Conservation (phyloP, 805 yeast genomes). For the fission yeast (Schizosaccharomyces pombe) region DNA sequence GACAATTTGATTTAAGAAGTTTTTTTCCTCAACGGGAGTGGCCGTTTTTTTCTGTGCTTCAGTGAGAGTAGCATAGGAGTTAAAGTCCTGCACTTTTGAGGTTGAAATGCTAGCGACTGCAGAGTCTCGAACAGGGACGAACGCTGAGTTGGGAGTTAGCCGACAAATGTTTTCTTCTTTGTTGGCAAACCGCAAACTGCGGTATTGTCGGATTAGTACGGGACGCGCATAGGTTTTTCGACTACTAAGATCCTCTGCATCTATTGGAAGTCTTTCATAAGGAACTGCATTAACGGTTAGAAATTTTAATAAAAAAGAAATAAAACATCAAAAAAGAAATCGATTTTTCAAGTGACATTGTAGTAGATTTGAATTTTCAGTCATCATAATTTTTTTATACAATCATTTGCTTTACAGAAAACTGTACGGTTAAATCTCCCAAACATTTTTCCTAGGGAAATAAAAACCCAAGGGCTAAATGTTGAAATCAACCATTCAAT, state of each 20-base stretch:
- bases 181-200: not conserved
- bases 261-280: not conserved
- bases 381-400: not conserved
- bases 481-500: no score
- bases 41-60: not conserved
- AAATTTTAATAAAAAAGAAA: not conserved
- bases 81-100: no score
- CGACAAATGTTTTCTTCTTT: not conserved
- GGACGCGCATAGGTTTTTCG: not conserved
- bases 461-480: no score
- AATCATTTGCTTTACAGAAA: no score
- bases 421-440: no score
- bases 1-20: not conserved
- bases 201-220: not conserved
- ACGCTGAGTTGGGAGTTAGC: not conserved
- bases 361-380: no score
- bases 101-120: no score
- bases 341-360: not conserved
- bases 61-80: not conserved
- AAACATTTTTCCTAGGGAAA: no score
- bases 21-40: not conserved
- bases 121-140: not conserved
- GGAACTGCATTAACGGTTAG: not conserved
- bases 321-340: not conserved
- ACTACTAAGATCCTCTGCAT: not conserved